Evolutionary conservation across 2,329 filamentous ascomycete species (phyloP).

Genomic region (Penicillium sp.): DNA sequence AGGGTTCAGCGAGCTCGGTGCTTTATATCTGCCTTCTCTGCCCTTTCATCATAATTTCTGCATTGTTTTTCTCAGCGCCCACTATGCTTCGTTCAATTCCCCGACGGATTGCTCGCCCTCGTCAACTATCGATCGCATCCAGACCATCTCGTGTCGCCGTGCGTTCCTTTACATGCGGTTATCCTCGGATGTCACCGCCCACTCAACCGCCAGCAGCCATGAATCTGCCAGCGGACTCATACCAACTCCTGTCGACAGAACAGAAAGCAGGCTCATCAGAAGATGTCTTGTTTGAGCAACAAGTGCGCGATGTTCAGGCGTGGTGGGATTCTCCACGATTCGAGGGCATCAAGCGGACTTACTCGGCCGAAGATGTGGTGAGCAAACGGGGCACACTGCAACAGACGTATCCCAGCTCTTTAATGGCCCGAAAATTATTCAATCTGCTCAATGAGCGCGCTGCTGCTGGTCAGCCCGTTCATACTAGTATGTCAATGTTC

Average conservation of each 20-base stretch:
- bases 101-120: conserved; percentile 29
- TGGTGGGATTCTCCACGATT: conserved; percentile 89
- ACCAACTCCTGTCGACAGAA: conserved; percentile 73
- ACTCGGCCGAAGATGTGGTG: conserved; percentile 83
- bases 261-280: conserved; percentile 74
- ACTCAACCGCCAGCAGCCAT: conserved; percentile 58
- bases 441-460: conserved; percentile 74
- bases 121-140: conserved; percentile 24
- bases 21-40: background rate
- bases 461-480: conserved; percentile 76
- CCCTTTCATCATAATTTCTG: background rate
- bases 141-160: conserved; percentile 24
- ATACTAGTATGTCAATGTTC: conserved; percentile 61
- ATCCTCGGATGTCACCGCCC: conserved; percentile 50
- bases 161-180: conserved; percentile 36
- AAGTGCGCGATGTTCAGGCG: conserved; percentile 75
- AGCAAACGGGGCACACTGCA: conserved; percentile 85
- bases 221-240: conserved; percentile 64
- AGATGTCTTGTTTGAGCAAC: conserved; percentile 75
- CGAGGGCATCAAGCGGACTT: conserved; percentile 84
- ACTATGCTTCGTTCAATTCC: conserved; percentile 35
- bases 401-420: conserved; percentile 82
- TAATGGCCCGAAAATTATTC: conserved; percentile 94
- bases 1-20: conserved; percentile 1
- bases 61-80: background rate